Evolutionary conservation across 2,329 filamentous ascomycete species (phyloP).

Genomic region (Capronia americana): DNA sequence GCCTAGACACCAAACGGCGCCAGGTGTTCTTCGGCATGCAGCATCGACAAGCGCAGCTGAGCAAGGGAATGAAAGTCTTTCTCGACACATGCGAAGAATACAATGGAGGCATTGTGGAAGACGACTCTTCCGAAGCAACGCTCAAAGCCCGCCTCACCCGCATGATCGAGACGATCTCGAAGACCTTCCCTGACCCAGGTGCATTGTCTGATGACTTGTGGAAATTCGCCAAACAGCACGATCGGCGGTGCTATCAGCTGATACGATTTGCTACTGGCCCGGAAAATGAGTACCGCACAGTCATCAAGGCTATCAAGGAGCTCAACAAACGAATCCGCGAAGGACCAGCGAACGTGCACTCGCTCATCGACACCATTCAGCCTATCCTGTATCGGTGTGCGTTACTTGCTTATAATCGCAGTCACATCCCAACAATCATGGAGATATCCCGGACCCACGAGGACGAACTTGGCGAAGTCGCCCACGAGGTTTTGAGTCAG

Average conservation of each 20-base stretch:
- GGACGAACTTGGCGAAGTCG: conserved; percentile 75
- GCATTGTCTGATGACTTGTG: conserved; percentile 78
- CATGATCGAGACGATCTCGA: conserved; percentile 74
- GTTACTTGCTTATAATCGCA: conserved; percentile 89
- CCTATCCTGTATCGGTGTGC: conserved; percentile 84
- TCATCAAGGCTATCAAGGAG: conserved; percentile 89
- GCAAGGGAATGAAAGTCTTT: conserved; percentile 75
- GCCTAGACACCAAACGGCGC: conserved; percentile 77
- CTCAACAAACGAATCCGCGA: conserved; percentile 79
- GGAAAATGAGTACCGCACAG: conserved; percentile 89
- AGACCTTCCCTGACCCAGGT: conserved; percentile 75
- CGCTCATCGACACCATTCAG: conserved; percentile 76
- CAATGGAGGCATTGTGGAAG: conserved; percentile 82
- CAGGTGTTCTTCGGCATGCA: conserved; percentile 89
- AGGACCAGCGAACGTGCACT: conserved; percentile 53
- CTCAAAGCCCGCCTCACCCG: conserved; percentile 73
- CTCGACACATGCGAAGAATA: conserved; percentile 85
- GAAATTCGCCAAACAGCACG: conserved; percentile 89
- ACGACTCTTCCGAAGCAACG: conserved; percentile 69
- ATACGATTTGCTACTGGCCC: conserved; percentile 83
- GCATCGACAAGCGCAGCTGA: conserved; percentile 74
- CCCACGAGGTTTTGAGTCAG: conserved; percentile 88
- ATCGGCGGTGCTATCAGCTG: conserved; percentile 87
- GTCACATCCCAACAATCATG: conserved; percentile 89
- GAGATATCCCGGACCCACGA: conserved; percentile 84